Conservation (phyloP, 1,284 basidiomycete genomes). For the Mycena citricolor region DNA sequence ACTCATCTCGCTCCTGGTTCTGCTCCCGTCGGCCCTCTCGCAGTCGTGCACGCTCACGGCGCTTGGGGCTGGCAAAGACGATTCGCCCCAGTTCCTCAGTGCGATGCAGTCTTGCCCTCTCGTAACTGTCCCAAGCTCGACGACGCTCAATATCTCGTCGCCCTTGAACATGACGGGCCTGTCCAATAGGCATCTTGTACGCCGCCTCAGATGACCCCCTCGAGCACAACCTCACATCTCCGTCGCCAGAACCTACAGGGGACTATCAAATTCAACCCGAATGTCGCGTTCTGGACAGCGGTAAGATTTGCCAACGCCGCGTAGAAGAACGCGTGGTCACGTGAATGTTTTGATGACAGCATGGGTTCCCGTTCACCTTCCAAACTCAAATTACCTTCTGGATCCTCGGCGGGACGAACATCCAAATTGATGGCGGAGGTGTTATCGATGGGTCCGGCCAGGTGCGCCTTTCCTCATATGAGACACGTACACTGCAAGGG, state of each 20-base stretch:
- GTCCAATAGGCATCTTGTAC: slow-evolving; percentile 50
- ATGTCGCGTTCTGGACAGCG: slow-evolving; percentile 54
- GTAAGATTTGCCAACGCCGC: too few relatives aligned
- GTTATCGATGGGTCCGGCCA: slow-evolving; percentile 62
- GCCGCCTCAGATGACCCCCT: slow-evolving; percentile 15
- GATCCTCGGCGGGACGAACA: slow-evolving; percentile 59
- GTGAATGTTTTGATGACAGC: slow-evolving; percentile 31
- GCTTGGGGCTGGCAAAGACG: slow-evolving; percentile 44
- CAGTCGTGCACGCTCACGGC: slow-evolving; percentile 40
- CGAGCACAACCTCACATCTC: neutral
- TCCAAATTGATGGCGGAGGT: slow-evolving; percentile 57
- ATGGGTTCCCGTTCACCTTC: slow-evolving; percentile 54
- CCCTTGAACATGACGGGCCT: slow-evolving; percentile 55
- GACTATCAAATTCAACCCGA: slow-evolving; percentile 49
- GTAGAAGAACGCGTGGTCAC: too few relatives aligned
- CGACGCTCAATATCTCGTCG: slow-evolving; percentile 52
- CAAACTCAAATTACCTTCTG: slow-evolving; percentile 63
- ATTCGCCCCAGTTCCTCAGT: slow-evolving; percentile 47
- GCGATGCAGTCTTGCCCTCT: slow-evolving; percentile 47
- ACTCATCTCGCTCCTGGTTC: too few relatives aligned
- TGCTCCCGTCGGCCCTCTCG: too few relatives aligned
- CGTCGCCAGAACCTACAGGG: slow-evolving; percentile 44
- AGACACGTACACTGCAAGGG: slow-evolving; percentile 5
- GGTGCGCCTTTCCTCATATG: slow-evolving; percentile 31
- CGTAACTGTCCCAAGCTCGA: slow-evolving; percentile 43